phyloP scores from a whole-genome alignment of 495 filamentous ascomycete species.

The Podospora didyma region DNA sequence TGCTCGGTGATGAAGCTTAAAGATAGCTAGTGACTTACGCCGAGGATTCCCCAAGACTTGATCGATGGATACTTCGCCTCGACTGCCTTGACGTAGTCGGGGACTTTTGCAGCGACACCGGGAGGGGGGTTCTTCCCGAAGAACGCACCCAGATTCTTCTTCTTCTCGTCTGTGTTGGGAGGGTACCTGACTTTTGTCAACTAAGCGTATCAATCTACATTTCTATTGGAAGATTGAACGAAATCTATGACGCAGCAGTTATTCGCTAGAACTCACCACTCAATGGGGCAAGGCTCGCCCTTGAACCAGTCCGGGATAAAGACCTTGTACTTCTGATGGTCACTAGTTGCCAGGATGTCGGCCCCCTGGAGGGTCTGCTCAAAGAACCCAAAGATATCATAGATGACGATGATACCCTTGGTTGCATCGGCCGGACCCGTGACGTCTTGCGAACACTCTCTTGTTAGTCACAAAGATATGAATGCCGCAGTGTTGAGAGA shows the following conservation, averaged over 20 bases:
- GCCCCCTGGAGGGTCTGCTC: conserved; percentile 67
- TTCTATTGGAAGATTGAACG: background rate
- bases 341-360: conserved; percentile 61
- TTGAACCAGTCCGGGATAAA: conserved; percentile 70
- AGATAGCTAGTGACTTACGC: conserved; percentile 42
- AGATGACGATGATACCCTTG: conserved; percentile 59
- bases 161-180: conserved; percentile 75
- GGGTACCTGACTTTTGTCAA: too few species aligned
- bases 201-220: too few species aligned
- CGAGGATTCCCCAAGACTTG: conserved; percentile 79
- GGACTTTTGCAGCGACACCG: conserved; percentile 60
- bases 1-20: background rate
- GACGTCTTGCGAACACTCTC: conserved; percentile 43
- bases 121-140: conserved; percentile 64
- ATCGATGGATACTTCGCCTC: conserved; percentile 54
- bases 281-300: conserved; percentile 51
- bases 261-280: conserved; percentile 36
- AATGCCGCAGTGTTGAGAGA: background rate
- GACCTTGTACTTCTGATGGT: conserved; percentile 55
- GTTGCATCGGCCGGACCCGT: conserved; percentile 56
- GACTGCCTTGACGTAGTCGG: conserved; percentile 56
- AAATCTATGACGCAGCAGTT: background rate
- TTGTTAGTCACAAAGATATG: background rate
- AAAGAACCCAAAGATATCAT: conserved; percentile 70
- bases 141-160: conserved; percentile 69